Evolutionary conservation across 768 basidiomycete genomes (phyloP).

Genomic region (Pleurotus tuber-regium): DNA sequence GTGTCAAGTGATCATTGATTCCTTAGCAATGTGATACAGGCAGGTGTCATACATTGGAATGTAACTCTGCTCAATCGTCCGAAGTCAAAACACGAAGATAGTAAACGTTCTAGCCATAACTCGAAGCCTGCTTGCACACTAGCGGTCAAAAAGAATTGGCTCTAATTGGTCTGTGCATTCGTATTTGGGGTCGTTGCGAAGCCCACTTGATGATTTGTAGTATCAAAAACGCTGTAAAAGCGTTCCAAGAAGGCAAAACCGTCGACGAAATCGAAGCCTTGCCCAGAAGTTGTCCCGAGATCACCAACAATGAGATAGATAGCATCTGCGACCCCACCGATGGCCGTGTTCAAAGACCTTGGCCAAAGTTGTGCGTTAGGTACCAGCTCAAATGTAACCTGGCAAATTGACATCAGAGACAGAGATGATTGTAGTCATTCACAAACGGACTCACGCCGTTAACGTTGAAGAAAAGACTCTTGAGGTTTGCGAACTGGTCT

Average conservation of each 20-base stretch:
- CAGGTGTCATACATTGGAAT: too few species aligned
- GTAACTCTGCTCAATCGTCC: too few species aligned
- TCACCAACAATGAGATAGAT: slow-evolving; percentile 62
- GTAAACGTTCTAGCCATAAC: too few species aligned
- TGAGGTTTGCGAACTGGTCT: slow-evolving; percentile 42
- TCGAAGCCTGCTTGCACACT: too few species aligned
- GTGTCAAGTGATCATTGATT: too few species aligned
- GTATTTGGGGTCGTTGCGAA: slow-evolving; percentile 37
- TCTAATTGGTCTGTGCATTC: slow-evolving; percentile 31
- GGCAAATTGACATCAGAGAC: slow-evolving; percentile 8
- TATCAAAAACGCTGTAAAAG: slow-evolving; percentile 56
- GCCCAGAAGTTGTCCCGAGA: slow-evolving; percentile 46
- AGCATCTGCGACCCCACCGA: slow-evolving; percentile 48
- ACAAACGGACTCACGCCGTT: slow-evolving; percentile 30
- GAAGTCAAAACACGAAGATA: too few species aligned
- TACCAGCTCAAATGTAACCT: slow-evolving; percentile 54
- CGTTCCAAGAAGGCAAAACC: slow-evolving; percentile 59
- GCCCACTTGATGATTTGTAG: slow-evolving; percentile 35
- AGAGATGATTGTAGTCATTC: neutral
- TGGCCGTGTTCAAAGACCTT: slow-evolving; percentile 48
- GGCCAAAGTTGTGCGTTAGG: slow-evolving; percentile 74
- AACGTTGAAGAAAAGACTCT: slow-evolving; percentile 54
- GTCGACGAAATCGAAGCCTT: slow-evolving; percentile 66
- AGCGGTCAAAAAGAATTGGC: too few species aligned
- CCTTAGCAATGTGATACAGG: too few species aligned